A percentile compares a stretch with the other conserved stretches of the same genome.
Conservation (phyloP, 23 red algal species). For the Chondrus crispus region DNA sequence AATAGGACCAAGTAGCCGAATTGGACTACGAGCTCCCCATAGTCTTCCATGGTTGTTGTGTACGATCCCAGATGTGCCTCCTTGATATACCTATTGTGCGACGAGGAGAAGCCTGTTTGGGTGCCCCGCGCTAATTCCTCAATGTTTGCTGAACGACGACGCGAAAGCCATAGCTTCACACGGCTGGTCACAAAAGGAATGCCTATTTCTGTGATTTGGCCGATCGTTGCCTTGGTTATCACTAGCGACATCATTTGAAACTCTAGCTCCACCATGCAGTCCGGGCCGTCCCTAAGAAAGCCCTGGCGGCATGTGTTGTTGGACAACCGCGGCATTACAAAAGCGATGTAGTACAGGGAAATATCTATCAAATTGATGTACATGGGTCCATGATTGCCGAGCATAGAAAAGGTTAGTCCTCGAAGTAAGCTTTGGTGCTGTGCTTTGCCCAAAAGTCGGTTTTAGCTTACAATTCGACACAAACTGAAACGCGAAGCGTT, state of each 20-base stretch:
- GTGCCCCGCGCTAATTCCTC: not conserved
- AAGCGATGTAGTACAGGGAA: slow-evolving; percentile 79
- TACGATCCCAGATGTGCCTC: slow-evolving; percentile 57
- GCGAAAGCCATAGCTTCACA: slow-evolving; percentile 31
- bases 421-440: not conserved
- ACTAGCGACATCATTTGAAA: slow-evolving; percentile 71
- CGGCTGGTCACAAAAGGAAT: slow-evolving; percentile 33
- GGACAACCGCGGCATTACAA: slow-evolving; percentile 26
- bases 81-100: slow-evolving; percentile 46
- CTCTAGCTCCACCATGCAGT: slow-evolving; percentile 73
- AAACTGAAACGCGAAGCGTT: slow-evolving; percentile 77
- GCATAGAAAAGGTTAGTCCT: not conserved
- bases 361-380: slow-evolving; percentile 20
- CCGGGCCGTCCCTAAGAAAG: not conserved
- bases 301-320: slow-evolving; percentile 39
- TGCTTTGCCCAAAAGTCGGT: no score
- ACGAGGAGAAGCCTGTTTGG: not conserved
- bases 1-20: slow-evolving; percentile 71
- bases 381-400: not conserved
- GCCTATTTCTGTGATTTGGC: slow-evolving; percentile 57
- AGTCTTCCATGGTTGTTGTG: slow-evolving; percentile 69
- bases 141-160: not conserved
- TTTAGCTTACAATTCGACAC: slow-evolving; percentile 57
- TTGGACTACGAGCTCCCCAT: slow-evolving; percentile 73
- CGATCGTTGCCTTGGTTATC: slow-evolving; percentile 60